Percentiles rank a stretch among this genome's conserved stretches.
Evolutionary conservation across 163 green algal genomes (phyloP).

Genomic region (Prototheca wickerhamii): DNA sequence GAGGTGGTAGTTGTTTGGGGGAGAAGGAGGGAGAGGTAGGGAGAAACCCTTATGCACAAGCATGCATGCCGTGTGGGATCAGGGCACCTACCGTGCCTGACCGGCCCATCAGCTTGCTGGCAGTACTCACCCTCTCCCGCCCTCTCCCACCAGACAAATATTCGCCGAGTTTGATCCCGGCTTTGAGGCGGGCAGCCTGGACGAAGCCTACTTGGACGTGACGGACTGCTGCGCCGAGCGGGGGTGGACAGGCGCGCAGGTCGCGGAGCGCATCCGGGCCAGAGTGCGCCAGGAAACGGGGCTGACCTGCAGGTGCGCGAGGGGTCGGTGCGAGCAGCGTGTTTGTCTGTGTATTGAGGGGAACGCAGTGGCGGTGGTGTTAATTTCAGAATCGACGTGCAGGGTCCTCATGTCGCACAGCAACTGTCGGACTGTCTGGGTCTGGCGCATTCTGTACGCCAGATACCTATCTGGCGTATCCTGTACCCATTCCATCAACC

Average conservation of each 20-base stretch:
- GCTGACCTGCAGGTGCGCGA: slow-evolving; percentile 69
- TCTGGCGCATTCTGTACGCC: no score
- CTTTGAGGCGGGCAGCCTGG: slow-evolving; percentile 61
- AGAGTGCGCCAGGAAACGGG: slow-evolving; percentile 50
- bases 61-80: no score
- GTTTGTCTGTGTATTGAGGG: not conserved
- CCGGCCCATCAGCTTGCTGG: no score
- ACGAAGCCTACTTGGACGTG: slow-evolving; percentile 90
- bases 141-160: slow-evolving; percentile 26
- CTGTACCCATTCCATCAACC: not conserved
- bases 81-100: no score
- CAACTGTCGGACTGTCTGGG: no score
- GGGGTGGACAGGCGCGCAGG: slow-evolving; percentile 22
- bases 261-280: slow-evolving; percentile 55
- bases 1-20: not conserved
- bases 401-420: no score
- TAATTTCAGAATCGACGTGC: no score
- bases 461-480: no score
- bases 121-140: no score
- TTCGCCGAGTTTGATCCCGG: slow-evolving; percentile 64
- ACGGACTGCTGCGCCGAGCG: slow-evolving; percentile 49
- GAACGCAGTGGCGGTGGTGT: not conserved
- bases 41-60: no score
- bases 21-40: not conserved
- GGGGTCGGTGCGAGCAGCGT: not conserved